Evolutionary conservation across 495 filamentous ascomycete species (phyloP), one percentile per base, ranked within the genome.

Genomic region (Aspergillus carlsbadensis): DNA sequence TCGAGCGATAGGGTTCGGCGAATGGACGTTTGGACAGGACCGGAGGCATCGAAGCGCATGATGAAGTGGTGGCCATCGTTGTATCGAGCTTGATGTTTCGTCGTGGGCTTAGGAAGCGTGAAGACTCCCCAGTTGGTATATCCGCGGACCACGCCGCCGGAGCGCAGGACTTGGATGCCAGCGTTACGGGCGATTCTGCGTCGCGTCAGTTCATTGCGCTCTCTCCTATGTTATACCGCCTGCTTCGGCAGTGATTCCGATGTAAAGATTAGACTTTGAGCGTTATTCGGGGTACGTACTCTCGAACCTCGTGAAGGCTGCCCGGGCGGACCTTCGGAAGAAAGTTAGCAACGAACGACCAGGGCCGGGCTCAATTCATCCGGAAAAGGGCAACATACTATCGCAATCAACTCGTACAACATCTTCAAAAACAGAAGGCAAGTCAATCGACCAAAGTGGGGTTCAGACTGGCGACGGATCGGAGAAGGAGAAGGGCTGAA

Each of bases 341-440:
- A 18, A 13, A 29, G 42, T 41, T 36, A 18, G 15, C 31, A 53
- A 31, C 20, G 18, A 51, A 40, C 4, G 6, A 40, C 15, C 34
- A 29, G 15, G 18, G 14, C 18, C 4, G 0, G 13, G 1, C 10
- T 14, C 20, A 15, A 31, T 22, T 17, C 8, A 42, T 20, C 11
- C 37, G 37, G 22, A 13, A 34, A 21, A 29, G n/a, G 14, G 10
- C 5, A 53, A 80, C 88, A 67, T 80, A 98, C 94, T 71, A 97
- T 86, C 59, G 90, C 94, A 70, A 98, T 96, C 59, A 96, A 78
- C 73, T 98, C 94, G 79, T 98, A 98, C 77, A 98, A 80, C 94
- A 98, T 98, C 24, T 62, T 63, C 26, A 50, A 10, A 7, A 18
- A 34, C 22, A 36, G 24, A 33, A 56, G 22, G 26, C 35, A 46